These are phyloP conservation scores for Asterella californica DNA, from an alignment of 225 moss, liverwort and hornwort species.

Conservation along the genomic window DNA sequence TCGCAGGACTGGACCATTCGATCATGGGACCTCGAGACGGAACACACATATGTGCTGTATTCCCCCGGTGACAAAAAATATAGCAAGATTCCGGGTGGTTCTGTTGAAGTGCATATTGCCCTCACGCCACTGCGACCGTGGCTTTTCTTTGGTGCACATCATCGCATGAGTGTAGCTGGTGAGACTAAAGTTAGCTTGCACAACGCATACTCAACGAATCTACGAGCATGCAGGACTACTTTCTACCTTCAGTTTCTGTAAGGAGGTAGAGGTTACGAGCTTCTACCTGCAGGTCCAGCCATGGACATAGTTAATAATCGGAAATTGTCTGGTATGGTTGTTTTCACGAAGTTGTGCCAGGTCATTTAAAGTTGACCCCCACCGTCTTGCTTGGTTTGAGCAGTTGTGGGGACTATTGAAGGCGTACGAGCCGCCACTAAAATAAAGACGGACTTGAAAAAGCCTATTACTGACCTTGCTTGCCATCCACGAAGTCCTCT, in stretches of 20 bases:
- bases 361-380: background rate
- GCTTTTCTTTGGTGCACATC: constrained; percentile 99
- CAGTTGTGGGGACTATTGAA: constrained; percentile 99
- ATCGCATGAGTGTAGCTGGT: constrained; percentile 96
- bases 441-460: constrained; percentile 97
- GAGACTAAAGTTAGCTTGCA: constrained; percentile 17
- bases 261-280: background rate
- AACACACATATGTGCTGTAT: constrained; percentile 89
- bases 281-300: background rate
- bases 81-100: constrained; percentile 64
- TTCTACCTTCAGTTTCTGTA: background rate
- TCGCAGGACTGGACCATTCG: constrained; percentile 94
- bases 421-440: constrained; percentile 86
- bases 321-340: background rate
- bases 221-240: background rate
- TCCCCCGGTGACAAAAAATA: constrained; percentile 92
- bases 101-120: constrained; percentile 93
- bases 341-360: background rate
- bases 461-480: constrained; percentile 95
- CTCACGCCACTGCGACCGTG: constrained; percentile 95
- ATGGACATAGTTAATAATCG: background rate
- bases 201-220: background rate
- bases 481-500: constrained; percentile 94
- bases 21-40: constrained; percentile 98
- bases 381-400: constrained; percentile 5